A percentile compares a stretch with the other conserved stretches of the same genome.
Evolutionary conservation across 2,329 filamentous ascomycete species (phyloP).

Genomic region (Zymoseptoria brevis): DNA sequence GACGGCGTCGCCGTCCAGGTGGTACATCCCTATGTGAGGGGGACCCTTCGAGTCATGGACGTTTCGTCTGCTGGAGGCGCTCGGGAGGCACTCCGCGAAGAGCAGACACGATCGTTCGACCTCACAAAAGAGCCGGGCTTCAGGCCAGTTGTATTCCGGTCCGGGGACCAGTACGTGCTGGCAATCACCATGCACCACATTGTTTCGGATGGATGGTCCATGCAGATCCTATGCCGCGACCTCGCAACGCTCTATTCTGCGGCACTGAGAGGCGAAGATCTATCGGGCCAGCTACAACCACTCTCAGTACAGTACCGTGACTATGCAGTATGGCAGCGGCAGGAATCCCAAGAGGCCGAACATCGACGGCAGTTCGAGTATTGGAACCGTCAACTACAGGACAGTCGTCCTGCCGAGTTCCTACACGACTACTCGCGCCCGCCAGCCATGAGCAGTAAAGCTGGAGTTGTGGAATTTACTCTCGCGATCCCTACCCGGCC

Average conservation of each 20-base stretch:
- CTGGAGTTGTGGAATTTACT: not conserved
- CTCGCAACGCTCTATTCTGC: conserved; percentile 2
- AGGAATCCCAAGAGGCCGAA: not conserved
- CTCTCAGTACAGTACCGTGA: conserved; percentile 5
- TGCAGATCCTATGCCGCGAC: conserved; percentile 1
- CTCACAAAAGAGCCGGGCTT: not conserved
- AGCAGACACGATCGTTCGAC: conserved; percentile 4
- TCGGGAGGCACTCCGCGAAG: not conserved
- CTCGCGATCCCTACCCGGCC: not conserved
- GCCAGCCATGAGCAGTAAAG: not conserved
- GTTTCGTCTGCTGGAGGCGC: too few species aligned
- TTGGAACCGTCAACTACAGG: conserved; percentile 1
- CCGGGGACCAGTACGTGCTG: conserved; percentile 3
- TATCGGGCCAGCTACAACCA: not conserved
- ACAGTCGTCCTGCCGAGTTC: conserved; percentile 3
- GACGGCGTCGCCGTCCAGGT: conserved; percentile 2
- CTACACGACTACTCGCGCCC: conserved; percentile 3
- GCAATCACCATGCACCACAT: conserved; percentile 7
- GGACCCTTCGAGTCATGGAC: not conserved
- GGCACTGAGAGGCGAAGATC: not conserved
- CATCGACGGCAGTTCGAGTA: conserved; percentile 4
- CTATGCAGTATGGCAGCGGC: conserved; percentile 1
- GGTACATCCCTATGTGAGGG: not conserved
- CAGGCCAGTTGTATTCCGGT: conserved; percentile 1
- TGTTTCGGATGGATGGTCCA: conserved; percentile 6